Evolutionary conservation across 257 asterid genomes (phyloP), one percentile per base, ranked within the genome.

Genomic region (Solanum arcanum): DNA sequence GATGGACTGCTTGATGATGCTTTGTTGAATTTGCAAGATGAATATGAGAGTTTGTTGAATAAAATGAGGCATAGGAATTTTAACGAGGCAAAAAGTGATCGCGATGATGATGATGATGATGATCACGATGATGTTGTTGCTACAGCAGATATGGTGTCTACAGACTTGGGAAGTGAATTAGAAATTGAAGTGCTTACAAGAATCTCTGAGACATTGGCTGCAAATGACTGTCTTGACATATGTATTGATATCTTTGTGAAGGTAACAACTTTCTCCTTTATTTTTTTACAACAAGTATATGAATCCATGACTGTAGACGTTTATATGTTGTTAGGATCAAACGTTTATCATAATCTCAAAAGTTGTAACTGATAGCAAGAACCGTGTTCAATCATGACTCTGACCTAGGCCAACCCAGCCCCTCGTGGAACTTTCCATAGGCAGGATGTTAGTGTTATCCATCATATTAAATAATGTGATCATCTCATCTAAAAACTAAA

Each of bases 1-100:
- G 97, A 95, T 82, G 98, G 98, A 72, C 41, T 94, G 88, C 87
- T 94, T 84, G 98, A 95, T 83, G 97, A 94, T 64, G 98, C 96
- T 10, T 76, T 95, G 91, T 52, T 94, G 94, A 94, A 93, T 91
- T 87, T 95, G 94, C 98, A 94, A 89, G 98, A 95, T 88, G 98
- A 95, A 91, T 91, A 86, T 86, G 98, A 95, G 90, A 91, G 93
- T 10, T 85, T 95, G 87, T 68, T 94, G 93, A 88, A 87, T 87
- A 90, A 84, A 42, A 81, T 94, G 16, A 94, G 90, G 91, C 98
- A 93, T 83, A 78, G 66, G 89, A 90, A 85, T 21, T 83, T 91
- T 14, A 89, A 80, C 0, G 88, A 74, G 70, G 87, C 21, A 37
- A 76, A 78, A n/a, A 37, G 52, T 74, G 82, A 21, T 74, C 13